These are phyloP conservation scores for Serendipita sp. DNA, from an alignment of 768 basidiomycete species.

Conservation along the genomic window DNA sequence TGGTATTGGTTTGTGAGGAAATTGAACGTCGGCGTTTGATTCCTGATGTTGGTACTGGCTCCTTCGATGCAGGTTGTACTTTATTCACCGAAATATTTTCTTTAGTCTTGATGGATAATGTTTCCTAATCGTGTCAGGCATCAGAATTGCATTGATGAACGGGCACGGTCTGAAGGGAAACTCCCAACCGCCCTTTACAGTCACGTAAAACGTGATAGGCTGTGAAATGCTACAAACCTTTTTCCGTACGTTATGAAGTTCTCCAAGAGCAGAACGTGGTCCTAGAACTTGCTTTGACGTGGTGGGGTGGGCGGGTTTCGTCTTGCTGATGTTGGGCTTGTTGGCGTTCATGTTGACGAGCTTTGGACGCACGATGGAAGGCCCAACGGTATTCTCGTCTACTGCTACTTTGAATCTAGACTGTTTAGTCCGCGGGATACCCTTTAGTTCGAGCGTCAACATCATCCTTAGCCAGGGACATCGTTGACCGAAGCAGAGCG, in stretches of 20 bases:
- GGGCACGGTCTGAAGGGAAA: background rate
- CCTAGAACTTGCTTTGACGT: background rate
- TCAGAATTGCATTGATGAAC: background rate
- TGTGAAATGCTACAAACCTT: background rate
- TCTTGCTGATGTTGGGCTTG: background rate
- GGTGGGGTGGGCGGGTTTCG: background rate
- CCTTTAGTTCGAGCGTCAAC: background rate
- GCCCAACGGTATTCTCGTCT: background rate
- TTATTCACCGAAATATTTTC: background rate
- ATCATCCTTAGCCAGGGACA: background rate
- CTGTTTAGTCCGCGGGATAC: background rate
- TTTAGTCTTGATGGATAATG: background rate
- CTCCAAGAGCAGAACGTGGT: slow-evolving; percentile 3
- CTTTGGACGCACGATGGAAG: background rate
- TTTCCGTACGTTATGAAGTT: slow-evolving; percentile 1
- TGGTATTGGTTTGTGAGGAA: slow-evolving; percentile 39
- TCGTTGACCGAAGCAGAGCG: background rate
- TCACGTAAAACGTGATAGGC: background rate
- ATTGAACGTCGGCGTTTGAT: slow-evolving; percentile 46
- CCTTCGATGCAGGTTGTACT: background rate
- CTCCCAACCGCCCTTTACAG: background rate
- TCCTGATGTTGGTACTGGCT: slow-evolving; percentile 19
- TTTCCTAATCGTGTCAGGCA: background rate
- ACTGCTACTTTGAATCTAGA: slow-evolving; percentile 3
- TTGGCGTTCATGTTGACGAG: background rate